A percentile compares a stretch with the other conserved stretches of the same genome.
Conservation (phyloP, 192 early-diverging fungal species). For the Backusella luteola region DNA sequence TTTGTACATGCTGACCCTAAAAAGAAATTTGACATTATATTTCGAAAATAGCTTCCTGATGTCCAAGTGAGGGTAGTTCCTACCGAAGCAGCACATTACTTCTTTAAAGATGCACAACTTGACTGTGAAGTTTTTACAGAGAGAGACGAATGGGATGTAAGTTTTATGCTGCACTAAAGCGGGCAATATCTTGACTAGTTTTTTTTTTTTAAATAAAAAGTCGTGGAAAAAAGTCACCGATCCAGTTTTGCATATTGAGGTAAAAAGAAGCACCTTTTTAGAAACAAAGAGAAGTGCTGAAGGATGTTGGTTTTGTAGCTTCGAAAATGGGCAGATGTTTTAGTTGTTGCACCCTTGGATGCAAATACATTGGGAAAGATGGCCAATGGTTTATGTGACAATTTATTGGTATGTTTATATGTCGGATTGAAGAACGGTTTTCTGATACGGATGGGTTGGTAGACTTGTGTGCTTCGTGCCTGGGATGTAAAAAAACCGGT, state of each 20-base stretch:
- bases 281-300: neutral
- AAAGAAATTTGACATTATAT: neutral
- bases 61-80: constrained; percentile 79
- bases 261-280: constrained; percentile 19
- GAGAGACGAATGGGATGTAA: constrained; percentile 84
- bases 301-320: constrained; percentile 46
- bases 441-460: neutral
- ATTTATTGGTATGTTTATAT: constrained; percentile 65
- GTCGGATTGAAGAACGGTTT: neutral
- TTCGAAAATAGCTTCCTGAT: constrained; percentile 31
- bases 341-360: constrained; percentile 87
- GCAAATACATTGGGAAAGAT: constrained; percentile 94
- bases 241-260: constrained; percentile 93
- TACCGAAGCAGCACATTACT: constrained; percentile 82
- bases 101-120: constrained; percentile 66
- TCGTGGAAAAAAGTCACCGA: constrained; percentile 81
- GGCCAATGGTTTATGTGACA: constrained; percentile 91
- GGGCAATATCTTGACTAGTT: neutral
- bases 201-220: constrained; percentile 26
- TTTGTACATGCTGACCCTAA: neutral
- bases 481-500: constrained; percentile 76
- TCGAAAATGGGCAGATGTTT: constrained; percentile 92
- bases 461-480: constrained; percentile 88
- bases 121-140: constrained; percentile 69
- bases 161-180: neutral